Conservation (phyloP, 2,329 filamentous ascomycete species). For the Epichloe uncinata region DNA sequence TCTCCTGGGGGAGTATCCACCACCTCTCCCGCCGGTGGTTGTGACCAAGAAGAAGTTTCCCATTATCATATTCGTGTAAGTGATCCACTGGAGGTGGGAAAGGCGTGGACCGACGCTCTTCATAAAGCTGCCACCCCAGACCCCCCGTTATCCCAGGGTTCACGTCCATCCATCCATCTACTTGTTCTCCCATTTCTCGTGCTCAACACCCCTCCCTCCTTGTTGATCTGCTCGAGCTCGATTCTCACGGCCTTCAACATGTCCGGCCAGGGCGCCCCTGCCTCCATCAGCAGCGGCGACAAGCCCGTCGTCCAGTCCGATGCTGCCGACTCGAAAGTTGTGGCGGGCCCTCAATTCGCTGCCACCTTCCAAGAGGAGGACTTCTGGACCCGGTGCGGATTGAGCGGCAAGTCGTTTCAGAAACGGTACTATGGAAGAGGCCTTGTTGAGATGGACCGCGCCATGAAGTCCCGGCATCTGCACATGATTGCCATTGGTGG, state of each 20-base stretch:
- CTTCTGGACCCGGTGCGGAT: slow-evolving; percentile 22
- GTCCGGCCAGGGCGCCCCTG: slow-evolving; percentile 1
- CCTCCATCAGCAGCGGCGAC: slow-evolving; percentile 3
- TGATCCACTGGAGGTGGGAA: neutral
- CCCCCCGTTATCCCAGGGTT: no score
- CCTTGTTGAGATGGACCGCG: slow-evolving; percentile 26
- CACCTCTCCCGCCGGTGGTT: neutral
- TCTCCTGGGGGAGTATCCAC: neutral
- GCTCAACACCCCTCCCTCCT: neutral
- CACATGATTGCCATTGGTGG: slow-evolving; percentile 52
- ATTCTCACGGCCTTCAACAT: neutral
- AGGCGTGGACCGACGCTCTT: neutral
- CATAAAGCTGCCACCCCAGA: neutral
- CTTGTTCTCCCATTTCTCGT: no score
- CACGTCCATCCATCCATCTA: no score
- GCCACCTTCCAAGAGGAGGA: slow-evolving; percentile 15
- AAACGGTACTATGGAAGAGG: slow-evolving; percentile 18
- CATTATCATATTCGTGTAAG: neutral
- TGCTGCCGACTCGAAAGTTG: slow-evolving; percentile 4
- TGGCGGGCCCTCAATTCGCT: slow-evolving; percentile 3
- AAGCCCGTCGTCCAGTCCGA: slow-evolving; percentile 2
- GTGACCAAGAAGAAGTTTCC: neutral
- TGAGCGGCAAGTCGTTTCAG: slow-evolving; percentile 23
- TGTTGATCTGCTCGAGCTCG: neutral
- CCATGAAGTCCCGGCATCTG: slow-evolving; percentile 43